Conservation (phyloP, 805 yeast genomes). For the Wickerhamomyces subpelliculosus region DNA sequence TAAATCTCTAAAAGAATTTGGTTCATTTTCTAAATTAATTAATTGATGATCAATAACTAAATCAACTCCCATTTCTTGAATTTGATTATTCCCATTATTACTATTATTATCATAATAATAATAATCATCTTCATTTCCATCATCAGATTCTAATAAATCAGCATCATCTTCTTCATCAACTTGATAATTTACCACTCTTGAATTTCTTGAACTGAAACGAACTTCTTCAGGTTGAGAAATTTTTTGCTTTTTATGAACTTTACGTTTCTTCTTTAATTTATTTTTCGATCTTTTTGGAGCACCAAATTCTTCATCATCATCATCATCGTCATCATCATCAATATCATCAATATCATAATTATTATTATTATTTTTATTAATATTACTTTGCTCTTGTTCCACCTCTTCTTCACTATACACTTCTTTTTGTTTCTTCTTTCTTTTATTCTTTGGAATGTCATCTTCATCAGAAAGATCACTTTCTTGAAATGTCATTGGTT, state of each 20-base stretch:
- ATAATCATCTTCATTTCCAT: constrained; percentile 20
- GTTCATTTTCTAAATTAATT: constrained; percentile 27
- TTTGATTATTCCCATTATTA: constrained; percentile 20
- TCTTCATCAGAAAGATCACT: constrained; percentile 25
- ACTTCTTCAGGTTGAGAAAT: constrained; percentile 37
- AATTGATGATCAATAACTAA: constrained; percentile 50
- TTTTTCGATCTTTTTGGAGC: constrained; percentile 17
- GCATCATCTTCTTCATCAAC: constrained; percentile 55
- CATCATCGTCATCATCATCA: constrained; percentile 20
- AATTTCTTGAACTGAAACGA: constrained; percentile 70
- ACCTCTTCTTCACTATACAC: constrained; percentile 4
- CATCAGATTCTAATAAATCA: constrained; percentile 30
- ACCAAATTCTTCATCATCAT: constrained; percentile 33
- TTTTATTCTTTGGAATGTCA: constrained; percentile 15
- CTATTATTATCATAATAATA: constrained; percentile 19
- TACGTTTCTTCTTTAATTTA: constrained; percentile 12
- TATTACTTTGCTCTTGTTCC: too few species aligned
- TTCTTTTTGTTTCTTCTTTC: constrained; percentile 23
- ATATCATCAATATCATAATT: too few species aligned
- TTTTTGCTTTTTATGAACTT: constrained; percentile 13
- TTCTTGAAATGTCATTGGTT: constrained; percentile 13
- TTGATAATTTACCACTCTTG: constrained; percentile 63
- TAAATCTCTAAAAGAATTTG: constrained; percentile 27
- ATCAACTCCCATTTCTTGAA: constrained; percentile 31
- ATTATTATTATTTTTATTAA: too few species aligned